A percentile compares a stretch with the other conserved stretches of the same genome.
Evolutionary conservation across 768 basidiomycete species (phyloP).

Genomic region (Albatrellus ellisii): DNA sequence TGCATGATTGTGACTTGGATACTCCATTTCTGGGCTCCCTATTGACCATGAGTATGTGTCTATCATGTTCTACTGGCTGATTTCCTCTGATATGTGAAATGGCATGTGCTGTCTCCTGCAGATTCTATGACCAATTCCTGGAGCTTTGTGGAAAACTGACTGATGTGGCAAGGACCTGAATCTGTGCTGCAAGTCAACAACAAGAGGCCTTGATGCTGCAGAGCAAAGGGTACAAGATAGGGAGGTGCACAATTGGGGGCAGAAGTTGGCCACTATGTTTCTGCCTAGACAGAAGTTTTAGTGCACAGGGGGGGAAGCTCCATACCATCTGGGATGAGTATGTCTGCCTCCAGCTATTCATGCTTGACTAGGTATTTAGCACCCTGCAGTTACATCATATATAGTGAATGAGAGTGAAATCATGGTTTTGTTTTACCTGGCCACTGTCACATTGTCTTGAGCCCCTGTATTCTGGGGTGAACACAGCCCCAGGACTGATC

Average conservation of each 20-base stretch:
- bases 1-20: conserved; percentile 82
- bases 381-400: conserved; percentile 62
- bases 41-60: conserved; percentile 71
- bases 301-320: conserved; percentile 96
- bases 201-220: conserved; percentile 49
- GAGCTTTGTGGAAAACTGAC: conserved; percentile 72
- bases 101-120: conserved; percentile 92
- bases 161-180: conserved; percentile 84
- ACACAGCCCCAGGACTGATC: conserved; percentile 71
- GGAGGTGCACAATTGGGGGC: conserved; percentile 88
- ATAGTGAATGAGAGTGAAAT: conserved; percentile 66
- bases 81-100: conserved; percentile 2
- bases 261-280: conserved; percentile 90
- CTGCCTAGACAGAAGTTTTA: conserved; percentile 76
- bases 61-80: no score
- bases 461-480: conserved; percentile 75
- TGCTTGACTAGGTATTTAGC: conserved; percentile 5
- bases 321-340: conserved; percentile 89
- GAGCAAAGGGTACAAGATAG: conserved; percentile 68
- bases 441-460: conserved; percentile 71
- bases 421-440: conserved; percentile 7
- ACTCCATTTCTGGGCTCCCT: conserved; percentile 90
- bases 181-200: conserved; percentile 73
- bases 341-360: conserved; percentile 20
- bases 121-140: conserved; percentile 72